Base-by-base conservation (phyloP, 306 rosid genomes). In the Begonia peltatifolia region DNA sequence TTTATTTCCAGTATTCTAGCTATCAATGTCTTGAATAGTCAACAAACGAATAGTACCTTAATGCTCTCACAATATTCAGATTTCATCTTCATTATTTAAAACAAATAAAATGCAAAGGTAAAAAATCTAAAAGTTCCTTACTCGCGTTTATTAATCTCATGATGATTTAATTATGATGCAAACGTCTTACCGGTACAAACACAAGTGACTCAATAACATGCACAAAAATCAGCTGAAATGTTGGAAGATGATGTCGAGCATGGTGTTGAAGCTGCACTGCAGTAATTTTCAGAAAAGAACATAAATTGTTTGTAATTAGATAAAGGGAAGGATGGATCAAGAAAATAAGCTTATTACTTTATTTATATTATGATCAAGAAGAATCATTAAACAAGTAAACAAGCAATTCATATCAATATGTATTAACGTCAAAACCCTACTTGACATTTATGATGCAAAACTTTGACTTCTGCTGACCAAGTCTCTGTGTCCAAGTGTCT, bases 201-300 rank as follows among this genome's bases (percentile, higher is more conserved):
- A 90, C 99, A 14, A 90, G 82, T 20, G 99, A 90, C 80, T 90
- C 99, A 53, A 90, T 86, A 43, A 90, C 99, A 66, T 90, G 99
- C 63, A 86, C 99, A 75, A 90, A 90, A 60, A 90, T 86, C 71
- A 90, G 74, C 71, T 90, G 99, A 70, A 90, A 90, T 60, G 93
- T 86, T 41, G 99, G 99, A 68, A 90, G 99, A 60, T 62, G 92
- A 61, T 90, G 96, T 46, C 88, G 96, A 58, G 99, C 99, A 62
- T 90, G 99, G 73, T 86, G 99, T 62, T 90, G 96, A 77, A 86
- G 99, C 86, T 90, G 99, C 87, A 90, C 99, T 90, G 96, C 63
- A 83, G 74, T 65, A 58, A 63, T 61, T 42, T 13, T 52, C 22
- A 52, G 63, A 15, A 2, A 14, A 35, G 49, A 12, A 14, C 55